These are phyloP conservation scores for Penicillium sclerotigenum DNA, from an alignment of 2,329 filamentous ascomycete species.

Conservation along the genomic window DNA sequence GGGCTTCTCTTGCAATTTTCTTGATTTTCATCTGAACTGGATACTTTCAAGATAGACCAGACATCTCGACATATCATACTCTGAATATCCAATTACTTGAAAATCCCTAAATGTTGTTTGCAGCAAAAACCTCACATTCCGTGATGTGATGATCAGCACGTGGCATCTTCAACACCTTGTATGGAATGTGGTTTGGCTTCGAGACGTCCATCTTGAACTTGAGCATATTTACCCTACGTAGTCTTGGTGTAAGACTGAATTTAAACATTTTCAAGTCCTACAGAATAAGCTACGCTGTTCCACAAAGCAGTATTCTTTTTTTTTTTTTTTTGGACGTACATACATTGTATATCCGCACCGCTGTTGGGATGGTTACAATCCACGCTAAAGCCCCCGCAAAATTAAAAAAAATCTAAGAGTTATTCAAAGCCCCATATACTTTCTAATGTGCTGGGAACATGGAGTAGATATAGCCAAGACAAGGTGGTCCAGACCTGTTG, in stretches of 20 bases:
- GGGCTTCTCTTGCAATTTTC: neutral
- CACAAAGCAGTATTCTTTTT: neutral
- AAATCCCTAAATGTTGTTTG: neutral
- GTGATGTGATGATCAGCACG: neutral
- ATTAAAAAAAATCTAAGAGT: neutral
- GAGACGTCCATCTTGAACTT: neutral
- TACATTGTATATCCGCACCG: neutral
- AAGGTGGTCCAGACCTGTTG: neutral
- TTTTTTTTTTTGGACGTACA: too few species aligned
- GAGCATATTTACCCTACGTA: neutral
- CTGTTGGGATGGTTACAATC: neutral
- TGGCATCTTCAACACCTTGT: neutral
- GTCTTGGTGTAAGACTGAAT: neutral
- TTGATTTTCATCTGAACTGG: neutral
- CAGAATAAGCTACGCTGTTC: neutral
- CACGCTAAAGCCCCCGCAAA: neutral
- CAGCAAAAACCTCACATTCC: conserved; percentile 4
- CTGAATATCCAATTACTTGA: neutral
- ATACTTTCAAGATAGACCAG: neutral
- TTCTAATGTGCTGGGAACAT: neutral
- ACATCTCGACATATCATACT: too few species aligned
- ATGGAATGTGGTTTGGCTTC: neutral
- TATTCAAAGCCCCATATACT: neutral
- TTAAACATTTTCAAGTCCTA: neutral
- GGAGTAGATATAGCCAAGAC: conserved; percentile 2